Evolutionary conservation across 2,329 filamentous ascomycete species (phyloP), one percentile per base, ranked within the genome.

Genomic region (Aspergillus phoenicis): DNA sequence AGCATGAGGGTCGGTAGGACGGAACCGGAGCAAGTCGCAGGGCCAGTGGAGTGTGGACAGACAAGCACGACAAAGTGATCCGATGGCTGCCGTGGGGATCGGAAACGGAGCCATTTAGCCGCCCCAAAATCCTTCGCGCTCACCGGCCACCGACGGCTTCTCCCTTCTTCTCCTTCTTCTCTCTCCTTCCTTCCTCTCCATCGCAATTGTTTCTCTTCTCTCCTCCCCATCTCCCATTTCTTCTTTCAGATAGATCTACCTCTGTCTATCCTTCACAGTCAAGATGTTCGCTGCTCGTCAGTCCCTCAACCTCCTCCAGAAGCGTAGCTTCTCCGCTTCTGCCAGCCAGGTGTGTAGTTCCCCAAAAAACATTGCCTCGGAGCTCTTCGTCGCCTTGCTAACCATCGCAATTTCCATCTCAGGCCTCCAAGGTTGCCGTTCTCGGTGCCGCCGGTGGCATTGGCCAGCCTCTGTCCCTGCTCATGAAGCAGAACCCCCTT

Each of bases 371-470:
- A 60, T 52, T 63, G 58, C 63, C 58, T 62, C 61, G 59, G 60
- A 63, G 39, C 39, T 58, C 43, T 22, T 36, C 11, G 38, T 20
- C 6, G 3, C n/a, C 11, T 4, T 38, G 57, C 66, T 68, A 63
- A 71, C 57, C 33, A 53, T 49, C 45, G 58, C 33, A 36, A 59
- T 58, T 62, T 61, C 55, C 51, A 58, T 49, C 47, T 39, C 70
- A 99, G 95, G 87, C 93, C 77, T 96, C 93, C 82, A 98, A 98
- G 88, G 95, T 99, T 75, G 88, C 93, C 77, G 93, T 99, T 71
- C 91, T 98, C 80, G 95, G 95, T 85, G 95, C 95, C 71, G 90
- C 90, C 76, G 95, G 95, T 84, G 95, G 95, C 82, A 99, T 99
- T 84, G 95, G 95, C 81, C 95, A 99, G 81, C 95, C 95, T 76